Conservation (phyloP, 371 early-diverging fungal species). For the Circinella umbellata region DNA sequence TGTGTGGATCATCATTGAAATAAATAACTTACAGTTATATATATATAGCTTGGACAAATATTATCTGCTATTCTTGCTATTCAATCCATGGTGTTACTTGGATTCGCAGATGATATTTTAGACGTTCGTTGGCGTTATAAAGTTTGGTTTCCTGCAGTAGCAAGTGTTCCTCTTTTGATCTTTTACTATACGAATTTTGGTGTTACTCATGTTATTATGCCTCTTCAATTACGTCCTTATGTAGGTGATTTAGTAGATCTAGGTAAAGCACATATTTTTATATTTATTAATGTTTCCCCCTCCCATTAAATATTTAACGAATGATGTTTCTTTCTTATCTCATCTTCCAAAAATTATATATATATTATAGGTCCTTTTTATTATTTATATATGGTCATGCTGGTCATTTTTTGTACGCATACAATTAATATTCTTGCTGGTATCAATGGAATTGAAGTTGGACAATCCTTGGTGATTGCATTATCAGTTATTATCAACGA, state of each 20-base stretch:
- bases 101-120: slow-evolving; percentile 98
- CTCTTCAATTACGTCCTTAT: slow-evolving; percentile 76
- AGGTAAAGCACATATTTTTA: slow-evolving; percentile 49
- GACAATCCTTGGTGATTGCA: slow-evolving; percentile 91
- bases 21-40: too few species aligned
- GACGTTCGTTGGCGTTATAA: slow-evolving; percentile 97
- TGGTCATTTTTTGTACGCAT: slow-evolving; percentile 95
- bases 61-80: slow-evolving; percentile 88
- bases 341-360: too few species aligned
- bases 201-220: slow-evolving; percentile 87
- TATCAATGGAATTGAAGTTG: slow-evolving; percentile 97
- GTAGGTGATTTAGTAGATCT: slow-evolving; percentile 81
- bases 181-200: slow-evolving; percentile 93
- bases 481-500: slow-evolving; percentile 85
- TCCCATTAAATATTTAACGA: too few species aligned
- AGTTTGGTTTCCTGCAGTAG: slow-evolving; percentile 92
- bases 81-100: slow-evolving; percentile 94
- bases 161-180: slow-evolving; percentile 91
- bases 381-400: slow-evolving; percentile 90
- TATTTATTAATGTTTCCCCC: background rate
- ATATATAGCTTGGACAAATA: slow-evolving; percentile 77
- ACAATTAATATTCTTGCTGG: slow-evolving; percentile 99
- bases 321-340: too few species aligned
- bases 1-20: background rate
- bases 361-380: slow-evolving; percentile 73